Percentiles rank a stretch among this genome's conserved stretches.
phyloP scores from a whole-genome alignment of 192 early-diverging fungal species.

The Coemansia nantahalensis region DNA sequence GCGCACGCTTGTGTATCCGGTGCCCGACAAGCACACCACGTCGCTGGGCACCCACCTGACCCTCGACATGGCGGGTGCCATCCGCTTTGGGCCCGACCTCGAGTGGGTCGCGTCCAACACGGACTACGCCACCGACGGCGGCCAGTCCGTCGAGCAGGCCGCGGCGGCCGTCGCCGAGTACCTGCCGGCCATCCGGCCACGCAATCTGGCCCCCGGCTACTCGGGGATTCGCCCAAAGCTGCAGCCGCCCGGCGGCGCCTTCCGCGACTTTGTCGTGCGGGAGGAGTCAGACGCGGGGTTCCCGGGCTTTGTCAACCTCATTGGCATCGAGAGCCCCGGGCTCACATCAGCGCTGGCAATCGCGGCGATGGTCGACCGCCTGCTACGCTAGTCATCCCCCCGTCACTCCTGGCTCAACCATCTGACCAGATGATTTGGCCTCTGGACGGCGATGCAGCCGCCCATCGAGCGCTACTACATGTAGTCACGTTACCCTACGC shows the following conservation, averaged over 20 bases:
- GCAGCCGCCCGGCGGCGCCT: conserved; percentile 63
- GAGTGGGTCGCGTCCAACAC: conserved; percentile 55
- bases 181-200: conserved; percentile 56
- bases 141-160: conserved; percentile 20
- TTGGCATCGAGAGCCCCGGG: conserved; percentile 87
- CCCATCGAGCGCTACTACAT: too few species aligned
- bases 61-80: conserved; percentile 69
- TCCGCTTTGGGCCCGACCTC: conserved; percentile 81
- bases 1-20: too few species aligned
- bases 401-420: too few species aligned
- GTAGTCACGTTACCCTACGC: too few species aligned
- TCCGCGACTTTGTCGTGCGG: conserved; percentile 75
- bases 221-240: conserved; percentile 86
- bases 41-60: conserved; percentile 79
- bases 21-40: conserved; percentile 68
- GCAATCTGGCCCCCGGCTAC: conserved; percentile 68
- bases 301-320: conserved; percentile 67
- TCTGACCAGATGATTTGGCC: too few species aligned
- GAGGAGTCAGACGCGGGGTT: conserved; percentile 54
- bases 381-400: conserved; percentile 6
- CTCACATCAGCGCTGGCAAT: conserved; percentile 81
- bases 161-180: conserved; percentile 65
- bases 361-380: conserved; percentile 42
- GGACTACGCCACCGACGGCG: conserved; percentile 60
- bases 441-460: too few species aligned